Percentiles rank a stretch among this genome's conserved stretches.
Evolutionary conservation across 495 filamentous ascomycete species (phyloP).

Genomic region (Penicillium riverlandense): DNA sequence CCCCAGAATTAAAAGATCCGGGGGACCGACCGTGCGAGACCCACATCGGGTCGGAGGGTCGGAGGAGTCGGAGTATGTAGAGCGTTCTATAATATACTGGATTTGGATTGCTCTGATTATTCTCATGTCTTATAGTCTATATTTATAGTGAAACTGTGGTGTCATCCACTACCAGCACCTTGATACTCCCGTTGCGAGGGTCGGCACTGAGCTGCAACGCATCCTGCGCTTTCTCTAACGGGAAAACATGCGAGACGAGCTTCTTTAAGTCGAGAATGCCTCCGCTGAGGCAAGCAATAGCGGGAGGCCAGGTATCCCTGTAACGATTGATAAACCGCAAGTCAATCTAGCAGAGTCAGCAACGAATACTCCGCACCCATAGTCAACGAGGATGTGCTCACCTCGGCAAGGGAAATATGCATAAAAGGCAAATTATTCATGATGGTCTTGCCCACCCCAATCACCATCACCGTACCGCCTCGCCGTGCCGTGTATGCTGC

Average conservation of each 20-base stretch:
- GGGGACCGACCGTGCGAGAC: too few species aligned
- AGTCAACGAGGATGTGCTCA: not conserved
- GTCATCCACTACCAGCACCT: slow-evolving; percentile 53
- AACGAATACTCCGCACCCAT: not conserved
- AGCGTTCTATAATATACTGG: not conserved
- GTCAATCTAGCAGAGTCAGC: slow-evolving; percentile 40
- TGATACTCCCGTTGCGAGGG: slow-evolving; percentile 44
- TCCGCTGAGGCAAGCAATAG: slow-evolving; percentile 37
- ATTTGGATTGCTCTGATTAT: not conserved
- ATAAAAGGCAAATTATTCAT: slow-evolving; percentile 63
- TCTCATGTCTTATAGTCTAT: not conserved
- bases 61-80: not conserved
- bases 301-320: slow-evolving; percentile 53
- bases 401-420: slow-evolving; percentile 54
- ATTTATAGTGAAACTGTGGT: slow-evolving; percentile 22
- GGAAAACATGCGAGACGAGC: slow-evolving; percentile 63
- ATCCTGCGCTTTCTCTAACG: slow-evolving; percentile 48
- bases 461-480: slow-evolving; percentile 54
- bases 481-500: slow-evolving; percentile 49
- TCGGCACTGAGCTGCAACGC: slow-evolving; percentile 47
- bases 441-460: slow-evolving; percentile 52
- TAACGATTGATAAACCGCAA: slow-evolving; percentile 61
- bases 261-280: slow-evolving; percentile 51
- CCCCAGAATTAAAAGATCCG: too few species aligned
- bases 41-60: not conserved